Base-by-base conservation (phyloP, 768 basidiomycete species). In the Russula vinacea region DNA sequence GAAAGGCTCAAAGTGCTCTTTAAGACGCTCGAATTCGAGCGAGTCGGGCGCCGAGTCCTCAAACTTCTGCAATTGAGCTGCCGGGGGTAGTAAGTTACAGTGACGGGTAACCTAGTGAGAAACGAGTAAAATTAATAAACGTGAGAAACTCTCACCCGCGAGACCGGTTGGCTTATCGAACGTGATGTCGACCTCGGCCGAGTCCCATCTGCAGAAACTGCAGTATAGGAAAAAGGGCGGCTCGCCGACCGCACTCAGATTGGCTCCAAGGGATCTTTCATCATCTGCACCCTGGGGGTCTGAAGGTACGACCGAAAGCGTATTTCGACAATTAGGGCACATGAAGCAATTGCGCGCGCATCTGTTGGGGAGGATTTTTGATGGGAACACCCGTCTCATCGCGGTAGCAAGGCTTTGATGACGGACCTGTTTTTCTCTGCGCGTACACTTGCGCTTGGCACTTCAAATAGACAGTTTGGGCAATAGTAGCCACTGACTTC, bases 401-500 rank as follows among this genome's bases (percentile, higher is more conserved):
- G 56, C 24, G 39, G 19, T 39, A 39, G 45, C 60, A n/a, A 35
- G 26, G 14, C 26, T 42, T 47, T 22, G 59, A 19, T 40, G 8
- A 67, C 76, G 69, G 67, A 92, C 96, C 95, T 83, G 72, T 97
- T 98, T 82, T 94, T 96, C 76, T 99, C 97, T 14, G 91, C 94
- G 60, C 97, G 82, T n/a, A 99, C 97, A 70, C 94, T 97, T 2
- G 97, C 97, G 73, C 89, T 94, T 0, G 97, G 96, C 13, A 99
- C 97, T 73, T 99, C 97, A 74, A 98, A 99, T 19, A 98, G 80
- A 74, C 97, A 99, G 74, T 96, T 95, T 37, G 97, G 97, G 73
- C 97, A 99, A 75, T 93, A 98, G 74, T 98, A 99, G 49, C 92
- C 92, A 73, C 92, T 91, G 73, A 98, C 90, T 83, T 99, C 97